phyloP scores from a whole-genome alignment of 768 basidiomycete genomes.

The Hypholoma fasciculare region DNA sequence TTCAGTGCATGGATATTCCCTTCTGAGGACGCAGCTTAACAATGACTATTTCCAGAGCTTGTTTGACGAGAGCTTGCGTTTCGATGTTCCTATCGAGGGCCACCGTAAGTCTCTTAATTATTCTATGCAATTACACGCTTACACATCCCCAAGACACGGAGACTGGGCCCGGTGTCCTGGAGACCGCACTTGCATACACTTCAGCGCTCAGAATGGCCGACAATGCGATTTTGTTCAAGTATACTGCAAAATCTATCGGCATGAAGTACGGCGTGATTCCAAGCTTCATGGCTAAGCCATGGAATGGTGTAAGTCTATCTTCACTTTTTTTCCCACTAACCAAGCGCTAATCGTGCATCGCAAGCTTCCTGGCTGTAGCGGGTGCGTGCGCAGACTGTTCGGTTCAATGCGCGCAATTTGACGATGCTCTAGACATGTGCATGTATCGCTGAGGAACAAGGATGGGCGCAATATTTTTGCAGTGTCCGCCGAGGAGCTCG shows the following conservation, averaged over 20 bases:
- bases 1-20: conserved; percentile 95
- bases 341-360: background rate
- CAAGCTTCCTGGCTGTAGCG: conserved; percentile 93
- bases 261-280: conserved; percentile 88
- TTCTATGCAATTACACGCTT: background rate
- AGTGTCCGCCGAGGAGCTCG: conserved; percentile 56
- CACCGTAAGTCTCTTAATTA: conserved; percentile 57
- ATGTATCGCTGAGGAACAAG: conserved; percentile 78
- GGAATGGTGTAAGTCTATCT: conserved; percentile 70
- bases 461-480: conserved; percentile 82
- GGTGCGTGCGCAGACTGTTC: conserved; percentile 42
- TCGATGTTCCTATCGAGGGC: conserved; percentile 82
- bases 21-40: conserved; percentile 89
- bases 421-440: conserved; percentile 70
- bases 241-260: conserved; percentile 87
- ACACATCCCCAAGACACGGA: conserved; percentile 67
- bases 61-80: conserved; percentile 71
- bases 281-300: conserved; percentile 99
- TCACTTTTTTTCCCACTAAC: background rate
- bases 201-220: conserved; percentile 82
- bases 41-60: conserved; percentile 87
- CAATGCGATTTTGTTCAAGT: conserved; percentile 92
- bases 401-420: background rate
- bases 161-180: conserved; percentile 87
- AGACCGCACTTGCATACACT: conserved; percentile 87